Conservation (phyloP, 163 green algal species). For the Chloromonas sp. region DNA sequence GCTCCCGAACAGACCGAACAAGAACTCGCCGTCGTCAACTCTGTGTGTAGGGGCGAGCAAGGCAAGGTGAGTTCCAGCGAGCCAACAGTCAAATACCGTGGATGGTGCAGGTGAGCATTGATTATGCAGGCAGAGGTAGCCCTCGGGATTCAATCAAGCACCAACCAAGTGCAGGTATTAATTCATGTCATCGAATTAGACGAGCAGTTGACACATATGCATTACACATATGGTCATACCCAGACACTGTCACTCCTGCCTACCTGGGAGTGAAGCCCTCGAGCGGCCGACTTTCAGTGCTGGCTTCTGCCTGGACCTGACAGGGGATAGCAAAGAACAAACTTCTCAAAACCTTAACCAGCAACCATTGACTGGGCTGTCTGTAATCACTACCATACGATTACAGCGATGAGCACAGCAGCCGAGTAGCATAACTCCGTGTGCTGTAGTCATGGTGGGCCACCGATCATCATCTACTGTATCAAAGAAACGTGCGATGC, state of each 20-base stretch:
- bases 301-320: constrained; percentile 77
- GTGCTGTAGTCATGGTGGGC: not conserved
- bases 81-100: not conserved
- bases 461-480: constrained; percentile 2
- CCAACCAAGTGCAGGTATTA: not conserved
- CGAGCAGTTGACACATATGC: not conserved
- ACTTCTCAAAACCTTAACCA: no score
- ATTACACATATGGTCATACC: not conserved
- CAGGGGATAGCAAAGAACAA: no score
- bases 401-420: no score
- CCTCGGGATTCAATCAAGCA: not conserved
- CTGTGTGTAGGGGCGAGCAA: constrained; percentile 13
- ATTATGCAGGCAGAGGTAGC: not conserved
- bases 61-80: no score
- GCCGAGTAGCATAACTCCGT: no score
- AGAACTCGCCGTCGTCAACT: constrained; percentile 32
- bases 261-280: constrained; percentile 67
- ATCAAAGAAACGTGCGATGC: not conserved
- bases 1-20: constrained; percentile 62
- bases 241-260: constrained; percentile 14
- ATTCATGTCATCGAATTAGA: not conserved
- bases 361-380: no score
- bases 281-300: constrained; percentile 59
- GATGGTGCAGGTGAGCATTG: not conserved
- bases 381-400: no score